These are phyloP conservation scores for Zygoascus ofunaensis DNA, from an alignment of 805 yeast genomes.

Conservation along the genomic window DNA sequence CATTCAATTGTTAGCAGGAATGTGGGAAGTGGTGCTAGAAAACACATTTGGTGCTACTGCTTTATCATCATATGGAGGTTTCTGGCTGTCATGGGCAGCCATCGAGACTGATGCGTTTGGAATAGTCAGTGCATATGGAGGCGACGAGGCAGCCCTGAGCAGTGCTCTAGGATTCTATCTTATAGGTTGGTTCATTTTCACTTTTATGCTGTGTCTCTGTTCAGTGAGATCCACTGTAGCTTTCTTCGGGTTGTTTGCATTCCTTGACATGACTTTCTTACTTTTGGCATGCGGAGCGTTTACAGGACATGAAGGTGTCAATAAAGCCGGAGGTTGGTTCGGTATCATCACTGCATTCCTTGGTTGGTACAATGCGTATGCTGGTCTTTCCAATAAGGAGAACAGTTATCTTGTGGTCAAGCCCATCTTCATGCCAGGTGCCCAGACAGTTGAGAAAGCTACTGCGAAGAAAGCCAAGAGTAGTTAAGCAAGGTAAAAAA, in stretches of 20 bases:
- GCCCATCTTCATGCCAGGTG: slow-evolving; percentile 43
- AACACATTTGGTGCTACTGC: slow-evolving; percentile 57
- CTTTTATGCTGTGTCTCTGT: slow-evolving; percentile 42
- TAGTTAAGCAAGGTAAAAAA: neutral
- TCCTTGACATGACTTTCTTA: slow-evolving; percentile 45
- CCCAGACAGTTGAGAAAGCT: neutral
- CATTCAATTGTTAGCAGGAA: slow-evolving; percentile 52
- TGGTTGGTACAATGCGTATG: slow-evolving; percentile 65
- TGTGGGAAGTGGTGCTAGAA: slow-evolving; percentile 59
- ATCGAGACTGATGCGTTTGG: slow-evolving; percentile 43
- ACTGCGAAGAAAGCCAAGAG: neutral
- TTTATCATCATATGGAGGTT: slow-evolving; percentile 40
- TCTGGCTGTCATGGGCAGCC: slow-evolving; percentile 58
- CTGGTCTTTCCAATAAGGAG: slow-evolving; percentile 56
- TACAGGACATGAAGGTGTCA: slow-evolving; percentile 33
- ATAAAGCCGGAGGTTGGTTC: slow-evolving; percentile 51
- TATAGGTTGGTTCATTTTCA: slow-evolving; percentile 55
- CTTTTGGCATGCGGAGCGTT: slow-evolving; percentile 49
- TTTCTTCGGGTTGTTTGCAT: slow-evolving; percentile 46
- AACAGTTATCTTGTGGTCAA: slow-evolving; percentile 50
- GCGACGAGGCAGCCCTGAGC: slow-evolving; percentile 29
- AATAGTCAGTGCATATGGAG: slow-evolving; percentile 35
- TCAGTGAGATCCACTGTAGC: slow-evolving; percentile 58
- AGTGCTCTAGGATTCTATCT: slow-evolving; percentile 52
- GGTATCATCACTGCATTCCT: slow-evolving; percentile 53